phyloP scores from a whole-genome alignment of 2,329 filamentous ascomycete species.

The Talaromyces sp. region DNA sequence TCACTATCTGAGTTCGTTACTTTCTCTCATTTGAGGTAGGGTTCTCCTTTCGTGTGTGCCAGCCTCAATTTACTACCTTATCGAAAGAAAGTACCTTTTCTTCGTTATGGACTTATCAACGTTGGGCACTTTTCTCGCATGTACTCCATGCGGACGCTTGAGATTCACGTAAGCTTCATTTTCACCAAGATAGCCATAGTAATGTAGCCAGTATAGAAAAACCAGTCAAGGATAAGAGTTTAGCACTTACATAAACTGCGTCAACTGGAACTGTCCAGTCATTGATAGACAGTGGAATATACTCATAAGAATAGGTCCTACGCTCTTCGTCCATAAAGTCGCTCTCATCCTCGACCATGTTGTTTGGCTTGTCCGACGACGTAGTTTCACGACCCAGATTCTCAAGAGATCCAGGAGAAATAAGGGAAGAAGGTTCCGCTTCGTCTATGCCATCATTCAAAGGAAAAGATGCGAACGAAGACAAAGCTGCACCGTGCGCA shows the following conservation, averaged over 20 bases:
- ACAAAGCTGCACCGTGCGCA: not conserved
- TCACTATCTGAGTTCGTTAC: not conserved
- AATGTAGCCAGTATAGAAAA: not conserved
- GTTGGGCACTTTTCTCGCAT: conserved; percentile 15
- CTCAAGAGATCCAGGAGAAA: not conserved
- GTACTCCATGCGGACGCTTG: conserved; percentile 20
- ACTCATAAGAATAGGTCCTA: conserved; percentile 19
- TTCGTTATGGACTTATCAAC: conserved; percentile 15
- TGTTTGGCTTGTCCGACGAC: not conserved
- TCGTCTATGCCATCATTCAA: not conserved
- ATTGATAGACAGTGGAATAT: conserved; percentile 20
- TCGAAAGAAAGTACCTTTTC: conserved; percentile 18
- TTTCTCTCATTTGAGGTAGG: not conserved
- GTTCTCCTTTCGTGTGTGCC: not conserved
- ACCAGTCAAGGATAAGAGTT: not conserved
- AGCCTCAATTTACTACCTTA: not conserved
- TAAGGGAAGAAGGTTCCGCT: not conserved
- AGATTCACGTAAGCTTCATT: not conserved
- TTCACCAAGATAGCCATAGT: not conserved
- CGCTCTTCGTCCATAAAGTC: conserved; percentile 13
- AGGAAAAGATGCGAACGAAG: not conserved
- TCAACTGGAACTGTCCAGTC: conserved; percentile 21
- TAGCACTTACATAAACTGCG: conserved; percentile 18
- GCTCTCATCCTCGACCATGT: not conserved
- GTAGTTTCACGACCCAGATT: not conserved